Conservation (phyloP, 805 yeast genomes). For the Spathaspora hagerdaliae region DNA sequence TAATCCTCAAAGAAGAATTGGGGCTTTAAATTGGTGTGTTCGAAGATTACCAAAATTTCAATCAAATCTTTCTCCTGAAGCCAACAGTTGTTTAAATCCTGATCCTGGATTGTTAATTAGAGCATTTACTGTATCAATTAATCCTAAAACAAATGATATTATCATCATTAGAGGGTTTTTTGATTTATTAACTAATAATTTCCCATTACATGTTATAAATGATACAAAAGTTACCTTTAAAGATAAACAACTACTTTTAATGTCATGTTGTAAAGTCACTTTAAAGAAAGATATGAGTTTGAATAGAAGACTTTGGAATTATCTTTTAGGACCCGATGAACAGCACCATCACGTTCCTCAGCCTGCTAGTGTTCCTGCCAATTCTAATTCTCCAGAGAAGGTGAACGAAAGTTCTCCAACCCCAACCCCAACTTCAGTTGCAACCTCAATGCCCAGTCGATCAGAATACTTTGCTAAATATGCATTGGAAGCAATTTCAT, state of each 20-base stretch:
- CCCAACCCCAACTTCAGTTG: no score
- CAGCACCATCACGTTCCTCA: constrained; percentile 6
- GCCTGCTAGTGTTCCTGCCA: background rate
- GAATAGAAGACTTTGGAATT: constrained; percentile 89
- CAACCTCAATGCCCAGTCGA: constrained; percentile 25
- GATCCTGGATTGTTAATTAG: constrained; percentile 77
- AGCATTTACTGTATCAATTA: constrained; percentile 67
- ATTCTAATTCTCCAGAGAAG: no score
- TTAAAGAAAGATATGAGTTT: constrained; percentile 88
- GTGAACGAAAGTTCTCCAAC: no score
- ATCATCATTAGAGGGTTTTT: constrained; percentile 82
- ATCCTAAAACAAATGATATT: constrained; percentile 48
- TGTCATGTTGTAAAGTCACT: constrained; percentile 65
- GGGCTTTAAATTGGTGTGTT: constrained; percentile 76
- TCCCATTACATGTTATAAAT: constrained; percentile 63
- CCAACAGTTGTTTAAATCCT: constrained; percentile 61
- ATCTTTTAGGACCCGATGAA: constrained; percentile 80
- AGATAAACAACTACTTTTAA: constrained; percentile 57
- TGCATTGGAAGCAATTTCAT: constrained; percentile 48
- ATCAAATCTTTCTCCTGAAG: constrained; percentile 39
- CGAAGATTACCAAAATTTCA: constrained; percentile 60
- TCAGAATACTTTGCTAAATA: constrained; percentile 55
- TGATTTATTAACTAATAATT: constrained; percentile 66
- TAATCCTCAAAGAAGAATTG: constrained; percentile 75
- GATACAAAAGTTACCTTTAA: constrained; percentile 41